Evolutionary conservation across 352 stramenopile species (phyloP).

Genomic region (Phytophthora brassicae): DNA sequence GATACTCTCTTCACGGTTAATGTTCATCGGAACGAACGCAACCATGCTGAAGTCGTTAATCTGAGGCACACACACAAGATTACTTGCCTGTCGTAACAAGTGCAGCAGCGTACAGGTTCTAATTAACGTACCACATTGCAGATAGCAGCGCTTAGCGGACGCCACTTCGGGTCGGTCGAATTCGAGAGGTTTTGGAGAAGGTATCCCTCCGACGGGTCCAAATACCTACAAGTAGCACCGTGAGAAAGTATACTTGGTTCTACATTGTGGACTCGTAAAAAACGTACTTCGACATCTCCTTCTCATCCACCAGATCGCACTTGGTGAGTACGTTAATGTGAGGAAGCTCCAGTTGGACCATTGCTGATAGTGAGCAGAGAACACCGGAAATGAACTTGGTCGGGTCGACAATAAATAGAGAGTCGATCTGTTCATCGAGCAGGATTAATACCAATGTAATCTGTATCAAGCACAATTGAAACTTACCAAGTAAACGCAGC

Average conservation of each 20-base stretch:
- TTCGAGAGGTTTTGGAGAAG: slow-evolving; percentile 82
- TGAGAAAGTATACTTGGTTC: slow-evolving; percentile 13
- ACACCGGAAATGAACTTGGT: slow-evolving; percentile 98
- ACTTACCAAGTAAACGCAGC: slow-evolving; percentile 85
- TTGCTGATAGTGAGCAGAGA: slow-evolving; percentile 95
- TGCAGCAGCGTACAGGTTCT: background rate
- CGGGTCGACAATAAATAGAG: slow-evolving; percentile 94
- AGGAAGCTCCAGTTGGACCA: slow-evolving; percentile 98
- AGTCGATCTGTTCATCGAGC: slow-evolving; percentile 78
- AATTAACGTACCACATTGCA: slow-evolving; percentile 79
- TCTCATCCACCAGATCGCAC: slow-evolving; percentile 89
- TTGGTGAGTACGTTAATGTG: slow-evolving; percentile 94
- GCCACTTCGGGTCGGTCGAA: slow-evolving; percentile 82
- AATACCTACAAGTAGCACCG: slow-evolving; percentile 41
- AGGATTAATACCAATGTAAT: background rate
- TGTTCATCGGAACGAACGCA: slow-evolving; percentile 97
- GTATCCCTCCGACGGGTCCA: slow-evolving; percentile 84
- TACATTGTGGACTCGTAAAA: background rate
- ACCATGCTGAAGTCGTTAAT: slow-evolving; percentile 98
- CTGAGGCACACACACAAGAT: slow-evolving; percentile 30
- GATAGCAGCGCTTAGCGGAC: slow-evolving; percentile 75
- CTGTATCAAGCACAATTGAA: too few species aligned
- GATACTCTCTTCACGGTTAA: slow-evolving; percentile 96
- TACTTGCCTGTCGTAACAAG: slow-evolving; percentile 8
- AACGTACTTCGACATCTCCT: slow-evolving; percentile 84